Evolutionary conservation across 2,329 filamentous ascomycete species (phyloP).

Genomic region (Pestalotiopsis sp.): DNA sequence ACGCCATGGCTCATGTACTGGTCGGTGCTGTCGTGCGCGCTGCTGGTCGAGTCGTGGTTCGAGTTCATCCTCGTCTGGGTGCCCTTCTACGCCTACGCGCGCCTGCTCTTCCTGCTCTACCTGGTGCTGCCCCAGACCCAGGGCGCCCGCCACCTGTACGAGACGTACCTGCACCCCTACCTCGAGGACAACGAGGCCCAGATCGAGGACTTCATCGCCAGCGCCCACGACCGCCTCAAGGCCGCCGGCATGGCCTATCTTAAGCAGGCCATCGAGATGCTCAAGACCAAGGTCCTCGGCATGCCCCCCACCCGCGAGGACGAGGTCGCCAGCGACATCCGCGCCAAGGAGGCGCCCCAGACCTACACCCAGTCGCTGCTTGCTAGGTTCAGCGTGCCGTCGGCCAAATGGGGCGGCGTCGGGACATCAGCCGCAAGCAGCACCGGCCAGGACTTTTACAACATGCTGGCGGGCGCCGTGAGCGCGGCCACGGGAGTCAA

Average conservation of each 20-base stretch:
- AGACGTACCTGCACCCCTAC: slow-evolving; percentile 84
- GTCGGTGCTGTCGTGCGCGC: slow-evolving; percentile 83
- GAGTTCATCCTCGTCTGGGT: slow-evolving; percentile 88
- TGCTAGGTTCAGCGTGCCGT: slow-evolving; percentile 82
- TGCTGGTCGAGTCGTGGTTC: slow-evolving; percentile 84
- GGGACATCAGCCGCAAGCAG: slow-evolving; percentile 41
- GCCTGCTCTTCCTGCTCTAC: slow-evolving; percentile 85
- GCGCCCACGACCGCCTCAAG: slow-evolving; percentile 77
- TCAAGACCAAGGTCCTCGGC: slow-evolving; percentile 80
- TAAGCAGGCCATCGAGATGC: slow-evolving; percentile 68
- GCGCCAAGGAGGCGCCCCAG: slow-evolving; percentile 48
- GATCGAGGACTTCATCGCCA: slow-evolving; percentile 89
- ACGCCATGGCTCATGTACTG: slow-evolving; percentile 99
- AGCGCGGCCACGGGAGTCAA: slow-evolving; percentile 58
- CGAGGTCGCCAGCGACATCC: slow-evolving; percentile 34
- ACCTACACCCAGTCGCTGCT: slow-evolving; percentile 82
- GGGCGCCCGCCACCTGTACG: slow-evolving; percentile 84
- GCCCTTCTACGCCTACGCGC: slow-evolving; percentile 92
- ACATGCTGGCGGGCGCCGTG: slow-evolving; percentile 74
- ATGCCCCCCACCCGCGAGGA: slow-evolving; percentile 60
- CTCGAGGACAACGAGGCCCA: slow-evolving; percentile 82
- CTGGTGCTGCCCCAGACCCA: slow-evolving; percentile 98
- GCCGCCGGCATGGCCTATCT: slow-evolving; percentile 77
- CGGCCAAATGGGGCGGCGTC: slow-evolving; percentile 58
- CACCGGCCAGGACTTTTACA: slow-evolving; percentile 71